Percentiles rank a stretch among this genome's conserved stretches.
Conservation (phyloP, 2,329 filamentous ascomycete genomes). For the Hymenoscyphus occultus region DNA sequence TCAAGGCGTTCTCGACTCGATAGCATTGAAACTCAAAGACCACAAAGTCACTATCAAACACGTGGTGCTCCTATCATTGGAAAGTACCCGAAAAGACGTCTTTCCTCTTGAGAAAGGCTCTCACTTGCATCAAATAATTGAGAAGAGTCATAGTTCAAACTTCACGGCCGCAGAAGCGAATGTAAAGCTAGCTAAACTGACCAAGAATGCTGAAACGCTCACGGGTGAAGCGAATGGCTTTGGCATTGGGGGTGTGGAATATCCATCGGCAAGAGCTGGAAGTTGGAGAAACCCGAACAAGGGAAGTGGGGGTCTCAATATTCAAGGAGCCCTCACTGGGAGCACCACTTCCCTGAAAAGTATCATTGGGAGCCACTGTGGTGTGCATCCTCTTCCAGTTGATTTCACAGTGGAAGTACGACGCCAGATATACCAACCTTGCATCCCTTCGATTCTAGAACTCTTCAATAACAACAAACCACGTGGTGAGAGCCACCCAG, state of each 20-base stretch:
- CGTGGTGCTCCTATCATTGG: conserved; percentile 40
- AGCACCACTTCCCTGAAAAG: conserved; percentile 42
- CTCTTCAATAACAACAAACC: conserved; percentile 38
- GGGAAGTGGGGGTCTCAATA: conserved; percentile 37
- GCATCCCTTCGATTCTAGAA: conserved; percentile 39
- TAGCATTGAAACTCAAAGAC: conserved; percentile 34
- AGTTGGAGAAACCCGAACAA: conserved; percentile 28
- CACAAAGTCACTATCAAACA: conserved; percentile 39
- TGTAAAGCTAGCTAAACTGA: conserved; percentile 33
- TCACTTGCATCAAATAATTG: conserved; percentile 36
- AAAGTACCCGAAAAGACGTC: conserved; percentile 41
- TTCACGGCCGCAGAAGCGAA: conserved; percentile 29
- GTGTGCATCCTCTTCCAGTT: conserved; percentile 40
- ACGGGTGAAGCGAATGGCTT: conserved; percentile 39
- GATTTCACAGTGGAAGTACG: conserved; percentile 40
- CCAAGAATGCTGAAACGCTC: conserved; percentile 36
- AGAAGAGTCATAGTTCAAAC: conserved; percentile 32
- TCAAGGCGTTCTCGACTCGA: conserved; percentile 33
- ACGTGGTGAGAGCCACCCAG: neutral
- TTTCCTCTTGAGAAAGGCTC: conserved; percentile 40
- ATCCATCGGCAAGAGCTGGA: conserved; percentile 8
- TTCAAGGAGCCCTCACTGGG: conserved; percentile 40
- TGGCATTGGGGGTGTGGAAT: conserved; percentile 20
- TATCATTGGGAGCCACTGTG: conserved; percentile 40
- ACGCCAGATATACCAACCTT: conserved; percentile 41